Evolutionary conservation across 768 basidiomycete species (phyloP).

Genomic region (Rhizopogon roseolus): DNA sequence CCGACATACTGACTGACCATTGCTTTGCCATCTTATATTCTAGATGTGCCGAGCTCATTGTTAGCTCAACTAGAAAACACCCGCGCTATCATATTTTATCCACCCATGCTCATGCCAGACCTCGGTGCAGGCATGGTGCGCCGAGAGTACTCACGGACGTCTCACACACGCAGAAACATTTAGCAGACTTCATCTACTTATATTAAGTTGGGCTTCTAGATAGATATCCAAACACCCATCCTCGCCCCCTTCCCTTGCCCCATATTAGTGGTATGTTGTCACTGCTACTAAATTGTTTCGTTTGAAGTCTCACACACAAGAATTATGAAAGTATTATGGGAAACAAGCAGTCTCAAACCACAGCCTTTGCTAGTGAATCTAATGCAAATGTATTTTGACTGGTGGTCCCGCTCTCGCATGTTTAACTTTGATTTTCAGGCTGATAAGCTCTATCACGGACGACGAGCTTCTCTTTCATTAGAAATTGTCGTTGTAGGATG

Average conservation of each 20-base stretch:
- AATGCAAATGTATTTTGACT: not conserved
- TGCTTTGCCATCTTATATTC: no score
- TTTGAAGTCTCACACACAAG: not conserved
- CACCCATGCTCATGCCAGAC: no score
- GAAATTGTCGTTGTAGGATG: conserved; percentile 44
- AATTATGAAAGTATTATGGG: not conserved
- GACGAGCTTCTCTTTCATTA: conserved; percentile 20
- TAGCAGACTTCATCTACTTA: conserved; percentile 3
- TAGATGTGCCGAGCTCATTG: no score
- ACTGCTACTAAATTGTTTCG: not conserved
- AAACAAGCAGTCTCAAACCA: not conserved
- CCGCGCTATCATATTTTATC: no score
- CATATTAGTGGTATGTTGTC: not conserved
- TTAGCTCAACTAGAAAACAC: no score
- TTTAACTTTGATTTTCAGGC: not conserved
- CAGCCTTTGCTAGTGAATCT: not conserved
- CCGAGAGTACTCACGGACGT: not conserved
- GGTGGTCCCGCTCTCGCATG: not conserved
- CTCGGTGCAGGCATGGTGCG: no score
- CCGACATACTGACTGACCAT: no score
- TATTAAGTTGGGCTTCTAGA: conserved; percentile 5
- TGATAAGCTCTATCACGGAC: conserved; percentile 17
- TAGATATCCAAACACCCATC: not conserved
- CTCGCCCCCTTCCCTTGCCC: not conserved
- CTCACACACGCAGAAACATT: conserved; percentile 11